Percentiles rank a stretch among this genome's conserved stretches.
phyloP scores from a whole-genome alignment of 2,329 filamentous ascomycete species.

The Talaromyces pinophilus region DNA sequence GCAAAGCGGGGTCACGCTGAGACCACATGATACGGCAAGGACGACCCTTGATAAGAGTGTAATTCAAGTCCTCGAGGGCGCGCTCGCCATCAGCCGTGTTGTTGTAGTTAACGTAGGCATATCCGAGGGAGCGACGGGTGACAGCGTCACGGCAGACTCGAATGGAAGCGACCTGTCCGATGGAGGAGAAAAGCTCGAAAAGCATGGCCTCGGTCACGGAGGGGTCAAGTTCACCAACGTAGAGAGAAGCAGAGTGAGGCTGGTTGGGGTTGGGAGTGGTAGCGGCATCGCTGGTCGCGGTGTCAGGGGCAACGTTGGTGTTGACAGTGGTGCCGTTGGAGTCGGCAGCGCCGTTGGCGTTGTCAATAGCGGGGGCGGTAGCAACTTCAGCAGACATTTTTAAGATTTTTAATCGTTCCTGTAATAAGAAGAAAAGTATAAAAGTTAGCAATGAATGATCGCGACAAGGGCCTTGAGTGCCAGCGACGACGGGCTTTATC shows the following conservation, averaged over 20 bases:
- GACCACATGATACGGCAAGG: constrained; percentile 99
- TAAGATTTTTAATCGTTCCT: constrained; percentile 62
- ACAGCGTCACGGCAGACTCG: constrained; percentile 99
- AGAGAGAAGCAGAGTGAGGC: constrained; percentile 94
- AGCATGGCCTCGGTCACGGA: constrained; percentile 99
- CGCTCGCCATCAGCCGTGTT: constrained; percentile 94
- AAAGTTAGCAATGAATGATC: constrained; percentile 12
- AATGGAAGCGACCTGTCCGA: constrained; percentile 97
- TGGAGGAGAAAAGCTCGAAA: constrained; percentile 99
- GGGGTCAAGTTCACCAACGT: constrained; percentile 96
- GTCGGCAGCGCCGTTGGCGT: constrained; percentile 37
- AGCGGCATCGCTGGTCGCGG: constrained; percentile 54
- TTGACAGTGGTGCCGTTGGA: constrained; percentile 65
- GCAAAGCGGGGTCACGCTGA: constrained; percentile 96
- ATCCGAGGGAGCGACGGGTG: constrained; percentile 96
- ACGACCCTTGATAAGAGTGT: constrained; percentile 97
- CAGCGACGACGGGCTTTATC: neutral
- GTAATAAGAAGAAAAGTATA: constrained; percentile 21
- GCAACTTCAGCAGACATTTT: constrained; percentile 79
- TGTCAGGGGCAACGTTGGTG: constrained; percentile 59
- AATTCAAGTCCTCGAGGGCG: constrained; percentile 98
- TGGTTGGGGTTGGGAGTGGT: constrained; percentile 69
- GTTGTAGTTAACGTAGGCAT: constrained; percentile 99
- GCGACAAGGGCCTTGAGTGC: neutral
- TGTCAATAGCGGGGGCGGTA: constrained; percentile 69